Evolutionary conservation across 1,284 basidiomycete genomes (phyloP).

Genomic region (Fereydounia khargensis): DNA sequence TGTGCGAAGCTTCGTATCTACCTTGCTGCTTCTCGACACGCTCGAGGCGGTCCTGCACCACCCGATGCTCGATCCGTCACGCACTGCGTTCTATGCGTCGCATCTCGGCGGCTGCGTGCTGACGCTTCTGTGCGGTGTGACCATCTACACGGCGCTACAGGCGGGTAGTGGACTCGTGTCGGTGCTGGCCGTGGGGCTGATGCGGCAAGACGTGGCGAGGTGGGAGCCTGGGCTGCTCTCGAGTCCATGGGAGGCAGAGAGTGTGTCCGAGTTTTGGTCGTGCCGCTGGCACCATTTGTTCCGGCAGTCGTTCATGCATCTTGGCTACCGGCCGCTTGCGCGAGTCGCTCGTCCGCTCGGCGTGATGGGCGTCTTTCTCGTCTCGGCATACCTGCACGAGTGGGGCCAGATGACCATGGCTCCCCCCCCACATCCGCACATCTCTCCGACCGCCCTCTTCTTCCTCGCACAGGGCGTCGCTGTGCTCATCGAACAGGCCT

Average conservation of each 20-base stretch:
- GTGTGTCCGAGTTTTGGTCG: conserved; percentile 14
- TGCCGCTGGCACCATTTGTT: conserved; percentile 29
- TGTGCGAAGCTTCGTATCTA: conserved; percentile 1
- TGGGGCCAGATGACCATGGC: conserved; percentile 9
- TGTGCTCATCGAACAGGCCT: conserved; percentile 13
- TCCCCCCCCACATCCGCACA: neutral
- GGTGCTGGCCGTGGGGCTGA: conserved; percentile 1
- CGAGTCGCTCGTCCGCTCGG: neutral
- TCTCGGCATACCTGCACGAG: conserved; percentile 25
- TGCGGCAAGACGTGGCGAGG: conserved; percentile 3
- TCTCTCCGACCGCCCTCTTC: conserved; percentile 5
- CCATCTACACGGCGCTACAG: conserved; percentile 4
- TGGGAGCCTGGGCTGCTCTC: too few species aligned
- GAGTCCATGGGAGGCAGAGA: too few species aligned
- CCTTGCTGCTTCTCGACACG: conserved; percentile 7
- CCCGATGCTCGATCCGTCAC: too few species aligned
- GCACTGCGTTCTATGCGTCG: too few species aligned
- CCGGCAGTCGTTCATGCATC: conserved; percentile 12
- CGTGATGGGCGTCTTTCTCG: conserved; percentile 9
- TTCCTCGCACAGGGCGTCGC: conserved; percentile 14
- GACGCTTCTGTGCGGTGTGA: too few species aligned
- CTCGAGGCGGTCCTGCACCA: conserved; percentile 12
- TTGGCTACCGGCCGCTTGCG: conserved; percentile 12
- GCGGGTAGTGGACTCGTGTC: conserved; percentile 1
- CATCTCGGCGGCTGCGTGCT: too few species aligned